Conservation (phyloP, 805 yeast species). For the Jamesozyma jinghongensis region DNA sequence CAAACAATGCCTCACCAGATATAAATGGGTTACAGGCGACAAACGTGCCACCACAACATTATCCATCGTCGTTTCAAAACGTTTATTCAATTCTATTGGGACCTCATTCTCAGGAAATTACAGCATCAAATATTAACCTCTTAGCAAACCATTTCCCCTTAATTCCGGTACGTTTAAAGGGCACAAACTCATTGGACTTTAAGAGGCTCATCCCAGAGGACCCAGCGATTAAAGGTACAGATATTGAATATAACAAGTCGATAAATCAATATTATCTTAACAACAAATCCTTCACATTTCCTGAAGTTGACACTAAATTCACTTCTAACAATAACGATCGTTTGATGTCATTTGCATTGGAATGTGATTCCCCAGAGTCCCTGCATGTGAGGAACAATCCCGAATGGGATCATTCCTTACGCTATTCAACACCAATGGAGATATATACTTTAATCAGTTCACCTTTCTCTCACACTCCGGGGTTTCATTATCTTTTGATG, state of each 20-base stretch:
- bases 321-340: constrained; percentile 1
- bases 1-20: too few relatives aligned
- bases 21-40: constrained; percentile 1
- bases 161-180: constrained; percentile 18
- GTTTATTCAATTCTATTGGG: constrained; percentile 25
- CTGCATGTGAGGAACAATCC: constrained; percentile 16
- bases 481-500: constrained; percentile 71
- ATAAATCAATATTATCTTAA: constrained; percentile 67
- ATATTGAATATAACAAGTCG: constrained; percentile 5
- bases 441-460: constrained; percentile 63
- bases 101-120: constrained; percentile 18
- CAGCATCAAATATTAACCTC: constrained; percentile 20
- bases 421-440: constrained; percentile 60
- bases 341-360: constrained; percentile 20
- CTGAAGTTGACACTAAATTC: constrained; percentile 41
- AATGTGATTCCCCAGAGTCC: constrained; percentile 17
- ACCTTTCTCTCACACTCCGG: constrained; percentile 87
- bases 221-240: constrained; percentile 7
- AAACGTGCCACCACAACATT: constrained; percentile 12
- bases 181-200: constrained; percentile 12
- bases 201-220: constrained; percentile 16
- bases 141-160: constrained; percentile 26
- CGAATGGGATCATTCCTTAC: constrained; percentile 28
- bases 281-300: constrained; percentile 39
- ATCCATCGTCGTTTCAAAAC: constrained; percentile 15